phyloP scores from a whole-genome alignment of 2,329 filamentous ascomycete species.

The Xylaria sp. region DNA sequence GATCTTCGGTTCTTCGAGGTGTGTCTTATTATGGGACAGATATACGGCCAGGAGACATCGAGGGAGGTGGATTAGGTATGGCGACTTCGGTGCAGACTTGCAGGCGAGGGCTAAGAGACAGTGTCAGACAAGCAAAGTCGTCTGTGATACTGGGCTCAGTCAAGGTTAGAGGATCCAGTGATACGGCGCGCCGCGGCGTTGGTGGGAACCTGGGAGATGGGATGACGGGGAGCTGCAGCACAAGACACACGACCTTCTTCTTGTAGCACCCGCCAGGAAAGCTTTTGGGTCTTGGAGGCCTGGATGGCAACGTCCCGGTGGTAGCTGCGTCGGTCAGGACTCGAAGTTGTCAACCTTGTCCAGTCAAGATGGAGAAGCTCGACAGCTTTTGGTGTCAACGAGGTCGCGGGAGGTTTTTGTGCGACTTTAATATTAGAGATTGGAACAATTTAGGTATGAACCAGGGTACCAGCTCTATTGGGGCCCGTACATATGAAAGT shows the following conservation, averaged over 20 bases:
- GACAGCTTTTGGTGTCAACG: constrained; percentile 34
- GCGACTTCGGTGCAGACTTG: constrained; percentile 26
- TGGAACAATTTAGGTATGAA: constrained; percentile 38
- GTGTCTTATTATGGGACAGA: constrained; percentile 26
- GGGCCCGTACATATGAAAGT: constrained; percentile 33
- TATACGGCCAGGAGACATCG: constrained; percentile 28
- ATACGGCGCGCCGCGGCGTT: constrained; percentile 54
- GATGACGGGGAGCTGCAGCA: constrained; percentile 52
- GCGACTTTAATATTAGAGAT: constrained; percentile 43
- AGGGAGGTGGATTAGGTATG: constrained; percentile 21
- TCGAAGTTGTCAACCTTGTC: constrained; percentile 33
- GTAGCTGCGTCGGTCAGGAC: constrained; percentile 34
- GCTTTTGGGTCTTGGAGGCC: constrained; percentile 34
- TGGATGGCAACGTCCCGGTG: constrained; percentile 32
- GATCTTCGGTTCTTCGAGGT: constrained; percentile 14
- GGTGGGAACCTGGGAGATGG: constrained; percentile 45
- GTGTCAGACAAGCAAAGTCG: constrained; percentile 55
- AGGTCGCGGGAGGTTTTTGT: constrained; percentile 41
- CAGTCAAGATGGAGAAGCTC: constrained; percentile 36
- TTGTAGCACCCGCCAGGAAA: constrained; percentile 36
- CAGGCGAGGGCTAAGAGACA: constrained; percentile 41
- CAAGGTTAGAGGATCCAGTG: constrained; percentile 49
- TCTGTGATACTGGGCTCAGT: constrained; percentile 53
- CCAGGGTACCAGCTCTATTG: constrained; percentile 34
- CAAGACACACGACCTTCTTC: constrained; percentile 38